Conservation (phyloP, 73 alveolate genomes). For the Blepharisma stoltei region DNA sequence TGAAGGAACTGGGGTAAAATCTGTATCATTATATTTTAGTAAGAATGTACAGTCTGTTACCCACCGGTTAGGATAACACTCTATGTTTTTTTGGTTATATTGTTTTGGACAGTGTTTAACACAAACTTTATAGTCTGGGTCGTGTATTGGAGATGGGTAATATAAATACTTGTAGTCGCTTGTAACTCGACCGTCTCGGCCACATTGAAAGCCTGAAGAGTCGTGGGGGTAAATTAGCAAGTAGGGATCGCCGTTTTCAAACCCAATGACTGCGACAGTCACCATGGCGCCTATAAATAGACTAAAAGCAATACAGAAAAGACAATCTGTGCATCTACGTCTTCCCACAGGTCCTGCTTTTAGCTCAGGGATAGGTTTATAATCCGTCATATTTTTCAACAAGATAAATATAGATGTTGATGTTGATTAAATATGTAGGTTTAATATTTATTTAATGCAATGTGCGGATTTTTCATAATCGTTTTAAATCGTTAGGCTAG, state of each 20-base stretch:
- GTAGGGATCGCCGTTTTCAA: slow-evolving; percentile 71
- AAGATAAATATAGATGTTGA: too few species aligned
- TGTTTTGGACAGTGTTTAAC: slow-evolving; percentile 1
- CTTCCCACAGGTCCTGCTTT: slow-evolving; percentile 75
- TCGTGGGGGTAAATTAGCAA: slow-evolving; percentile 29
- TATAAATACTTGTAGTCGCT: neutral
- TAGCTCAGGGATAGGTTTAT: neutral
- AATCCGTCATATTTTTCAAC: neutral
- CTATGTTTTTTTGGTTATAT: neutral
- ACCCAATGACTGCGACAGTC: slow-evolving; percentile 68
- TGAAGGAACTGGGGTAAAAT: neutral
- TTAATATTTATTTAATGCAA: too few species aligned
- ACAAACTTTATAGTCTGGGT: neutral
- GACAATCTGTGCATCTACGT: slow-evolving; percentile 77
- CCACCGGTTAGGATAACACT: slow-evolving; percentile 10
- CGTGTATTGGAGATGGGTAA: neutral
- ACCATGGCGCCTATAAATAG: slow-evolving; percentile 67
- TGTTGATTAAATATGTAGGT: too few species aligned
- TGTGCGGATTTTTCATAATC: too few species aligned
- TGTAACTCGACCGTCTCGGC: neutral
- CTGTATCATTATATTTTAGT: too few species aligned
- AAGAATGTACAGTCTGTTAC: slow-evolving; percentile 13
- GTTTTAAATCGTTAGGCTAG: too few species aligned
- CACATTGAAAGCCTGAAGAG: neutral
- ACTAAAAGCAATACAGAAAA: slow-evolving; percentile 67